These are phyloP conservation scores for Teunomyces pallodes DNA, from an alignment of 805 yeast species.

Conservation along the genomic window DNA sequence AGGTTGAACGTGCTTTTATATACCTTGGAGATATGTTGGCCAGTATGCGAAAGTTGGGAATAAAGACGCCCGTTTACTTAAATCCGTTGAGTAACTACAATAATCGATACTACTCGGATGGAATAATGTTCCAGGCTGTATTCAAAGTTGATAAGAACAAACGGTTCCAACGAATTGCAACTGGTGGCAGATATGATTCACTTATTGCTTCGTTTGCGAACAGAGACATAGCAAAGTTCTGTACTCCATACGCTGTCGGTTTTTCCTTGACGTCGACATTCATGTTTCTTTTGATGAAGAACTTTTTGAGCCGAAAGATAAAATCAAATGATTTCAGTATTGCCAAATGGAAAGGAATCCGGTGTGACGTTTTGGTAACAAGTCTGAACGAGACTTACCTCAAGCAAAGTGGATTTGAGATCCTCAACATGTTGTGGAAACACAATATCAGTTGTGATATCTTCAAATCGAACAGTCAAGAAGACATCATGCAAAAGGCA, in stretches of 20 bases:
- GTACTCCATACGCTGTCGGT: constrained; percentile 66
- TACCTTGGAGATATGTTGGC: constrained; percentile 61
- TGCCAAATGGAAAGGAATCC: constrained; percentile 26
- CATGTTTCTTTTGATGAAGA: constrained; percentile 36
- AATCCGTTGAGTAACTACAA: constrained; percentile 86
- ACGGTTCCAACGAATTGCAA: constrained; percentile 58
- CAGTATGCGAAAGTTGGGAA: constrained; percentile 56
- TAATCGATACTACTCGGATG: constrained; percentile 71
- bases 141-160: constrained; percentile 55
- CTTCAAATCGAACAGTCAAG: constrained; percentile 35
- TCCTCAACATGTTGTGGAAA: constrained; percentile 69
- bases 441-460: constrained; percentile 78
- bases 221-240: constrained; percentile 21
- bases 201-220: constrained; percentile 67
- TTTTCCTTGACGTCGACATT: constrained; percentile 65
- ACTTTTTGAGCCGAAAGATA: constrained; percentile 15
- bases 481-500: constrained; percentile 66
- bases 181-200: constrained; percentile 91
- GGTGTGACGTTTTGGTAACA: constrained; percentile 82
- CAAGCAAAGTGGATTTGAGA: constrained; percentile 59
- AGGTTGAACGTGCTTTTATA: constrained; percentile 59
- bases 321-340: neutral
- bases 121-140: constrained; percentile 86
- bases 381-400: constrained; percentile 59
- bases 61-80: constrained; percentile 55